Evolutionary conservation across 2,329 filamentous ascomycete genomes (phyloP).

Genomic region (Ramularia endophylla): DNA sequence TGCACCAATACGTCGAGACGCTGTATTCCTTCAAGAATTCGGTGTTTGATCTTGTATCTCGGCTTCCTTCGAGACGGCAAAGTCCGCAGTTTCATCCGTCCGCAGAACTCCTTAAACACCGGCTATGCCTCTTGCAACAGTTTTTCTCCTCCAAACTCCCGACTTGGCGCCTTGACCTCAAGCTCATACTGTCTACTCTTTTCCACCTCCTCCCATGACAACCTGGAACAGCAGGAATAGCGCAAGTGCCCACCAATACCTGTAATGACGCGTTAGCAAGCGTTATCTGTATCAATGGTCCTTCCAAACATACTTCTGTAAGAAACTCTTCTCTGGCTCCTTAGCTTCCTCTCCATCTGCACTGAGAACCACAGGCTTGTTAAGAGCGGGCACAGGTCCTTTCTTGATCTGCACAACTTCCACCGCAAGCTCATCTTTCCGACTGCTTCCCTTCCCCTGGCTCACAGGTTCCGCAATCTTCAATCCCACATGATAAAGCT

Average conservation of each 20-base stretch:
- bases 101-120: conserved; percentile 87
- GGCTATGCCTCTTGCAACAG: conserved; percentile 70
- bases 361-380: conserved; percentile 52
- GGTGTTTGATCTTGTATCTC: too few relatives aligned
- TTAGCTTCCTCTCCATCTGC: conserved; percentile 47
- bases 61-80: too few relatives aligned
- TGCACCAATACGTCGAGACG: too few relatives aligned
- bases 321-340: conserved; percentile 45
- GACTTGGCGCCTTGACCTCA: not conserved
- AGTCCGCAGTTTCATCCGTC: conserved; percentile 85
- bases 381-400: conserved; percentile 40
- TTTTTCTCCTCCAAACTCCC: not conserved
- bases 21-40: too few relatives aligned
- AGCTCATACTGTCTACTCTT: conserved; percentile 17
- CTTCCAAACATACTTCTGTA: conserved; percentile 42
- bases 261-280: conserved; percentile 24
- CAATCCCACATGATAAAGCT: conserved; percentile 42
- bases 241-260: conserved; percentile 48
- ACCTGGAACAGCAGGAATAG: conserved; percentile 44
- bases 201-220: conserved; percentile 37
- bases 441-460: conserved; percentile 11
- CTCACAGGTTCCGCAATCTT: conserved; percentile 25
- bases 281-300: not conserved
- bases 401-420: conserved; percentile 35
- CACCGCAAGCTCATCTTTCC: conserved; percentile 36